These are phyloP conservation scores for Cercophora scortea DNA, from an alignment of 495 filamentous ascomycete species.

Conservation along the genomic window DNA sequence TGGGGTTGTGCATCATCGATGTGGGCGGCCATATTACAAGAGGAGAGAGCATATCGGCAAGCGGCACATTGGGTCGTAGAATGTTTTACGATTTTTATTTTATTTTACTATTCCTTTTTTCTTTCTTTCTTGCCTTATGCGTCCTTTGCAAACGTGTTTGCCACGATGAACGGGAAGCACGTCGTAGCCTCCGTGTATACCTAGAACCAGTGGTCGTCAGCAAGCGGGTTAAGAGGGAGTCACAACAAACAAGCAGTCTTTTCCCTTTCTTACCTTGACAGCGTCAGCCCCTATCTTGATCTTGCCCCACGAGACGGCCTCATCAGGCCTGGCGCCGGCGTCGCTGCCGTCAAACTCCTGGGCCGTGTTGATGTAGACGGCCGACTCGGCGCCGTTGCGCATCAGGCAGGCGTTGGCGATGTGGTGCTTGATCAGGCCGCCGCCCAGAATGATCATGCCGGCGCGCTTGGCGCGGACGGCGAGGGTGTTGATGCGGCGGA, in stretches of 20 bases:
- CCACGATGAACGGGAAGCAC: slow-evolving; percentile 89
- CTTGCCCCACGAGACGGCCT: slow-evolving; percentile 98
- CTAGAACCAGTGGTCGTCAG: slow-evolving; percentile 21
- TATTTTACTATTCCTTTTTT: not conserved
- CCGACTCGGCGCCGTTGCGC: slow-evolving; percentile 92
- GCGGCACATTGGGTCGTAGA: not conserved
- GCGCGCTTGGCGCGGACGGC: slow-evolving; percentile 73
- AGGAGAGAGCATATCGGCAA: too few species aligned
- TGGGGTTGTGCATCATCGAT: too few species aligned
- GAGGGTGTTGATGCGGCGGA: slow-evolving; percentile 82
- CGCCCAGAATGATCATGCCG: slow-evolving; percentile 91
- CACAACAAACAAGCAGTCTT: not conserved
- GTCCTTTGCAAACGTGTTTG: slow-evolving; percentile 77
- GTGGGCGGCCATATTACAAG: too few species aligned
- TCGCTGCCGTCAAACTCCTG: slow-evolving; percentile 97
- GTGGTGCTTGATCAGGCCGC: slow-evolving; percentile 91
- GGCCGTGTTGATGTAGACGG: slow-evolving; percentile 93
- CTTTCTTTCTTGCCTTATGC: not conserved
- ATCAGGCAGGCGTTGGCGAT: slow-evolving; percentile 96
- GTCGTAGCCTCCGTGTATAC: slow-evolving; percentile 91
- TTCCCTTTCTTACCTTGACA: slow-evolving; percentile 59
- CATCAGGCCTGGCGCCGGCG: slow-evolving; percentile 90
- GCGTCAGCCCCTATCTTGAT: slow-evolving; percentile 79
- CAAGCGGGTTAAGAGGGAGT: not conserved
- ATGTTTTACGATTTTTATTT: not conserved